Evolutionary conservation across 1,139 yeast species (phyloP), one percentile per base, ranked within the genome.

Genomic region (Geotrichum macrosporum): DNA sequence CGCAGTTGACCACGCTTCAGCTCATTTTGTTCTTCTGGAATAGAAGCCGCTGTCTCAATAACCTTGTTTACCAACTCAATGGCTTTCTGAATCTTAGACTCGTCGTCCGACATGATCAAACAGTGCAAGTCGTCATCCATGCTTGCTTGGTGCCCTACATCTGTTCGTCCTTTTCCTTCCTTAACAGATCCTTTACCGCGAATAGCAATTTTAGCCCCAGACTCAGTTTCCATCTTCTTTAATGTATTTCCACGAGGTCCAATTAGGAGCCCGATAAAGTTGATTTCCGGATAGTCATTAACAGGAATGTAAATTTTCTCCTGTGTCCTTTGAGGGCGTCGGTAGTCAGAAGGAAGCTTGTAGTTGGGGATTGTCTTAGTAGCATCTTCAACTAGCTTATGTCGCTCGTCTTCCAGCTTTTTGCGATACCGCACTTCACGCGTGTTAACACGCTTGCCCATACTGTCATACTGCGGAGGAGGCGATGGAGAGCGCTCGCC

Each of bases 181-280:
- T 92, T 92, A 18, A 88, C 94, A 0, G 97, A 88, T 0, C 99
- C 99, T 57, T 84, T 81, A 32, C 97, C 97, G 58, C 97, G 72
- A 34, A 89, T 84, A 2, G 89, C 94, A 52, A 89, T 81, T 53
- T 76, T 76, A 19, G 96, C 95, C 0, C 95, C 95, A 42, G 94
- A 81, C 44, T 82, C 80, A 41, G 79, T 81, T 62, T 89, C 95
- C 66, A 94, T 69, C 57, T 80, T 79, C 53, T 86, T 77, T 57
- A 89, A 68, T 0, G 96, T 92, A 57, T 84, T 83, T 18, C 97
- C 99, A 71, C 99, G 81, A 27, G 99, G 98, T 0, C 99, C 99
- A 48, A 94, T 68, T 32, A 94, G 70, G 46, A 85, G 73, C 0
- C 99, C 99, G 47, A 92, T 86, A 61, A 89, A 89, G 67, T 94